Conservation (phyloP, 2,329 filamentous ascomycete species). For the Neonectria neomacrospora region DNA sequence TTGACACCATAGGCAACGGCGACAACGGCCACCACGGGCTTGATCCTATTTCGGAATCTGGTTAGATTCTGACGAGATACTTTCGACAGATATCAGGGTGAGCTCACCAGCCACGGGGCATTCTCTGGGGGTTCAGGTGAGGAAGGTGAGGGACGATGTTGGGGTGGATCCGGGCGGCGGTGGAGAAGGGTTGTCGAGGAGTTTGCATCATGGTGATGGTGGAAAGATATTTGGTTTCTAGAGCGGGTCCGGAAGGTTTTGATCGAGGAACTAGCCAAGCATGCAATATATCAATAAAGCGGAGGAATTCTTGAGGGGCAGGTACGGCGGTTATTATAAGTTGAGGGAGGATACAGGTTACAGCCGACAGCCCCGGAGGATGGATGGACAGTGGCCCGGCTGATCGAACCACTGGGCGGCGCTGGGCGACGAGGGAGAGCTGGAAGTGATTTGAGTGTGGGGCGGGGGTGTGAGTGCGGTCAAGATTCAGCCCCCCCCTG, state of each 20-base stretch:
- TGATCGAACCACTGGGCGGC: constrained; percentile 31
- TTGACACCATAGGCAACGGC: constrained; percentile 51
- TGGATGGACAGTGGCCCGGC: constrained; percentile 10
- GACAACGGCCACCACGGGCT: constrained; percentile 47
- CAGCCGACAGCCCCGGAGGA: constrained; percentile 21
- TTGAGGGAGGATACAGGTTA: constrained; percentile 1
- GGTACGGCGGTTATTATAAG: constrained; percentile 30
- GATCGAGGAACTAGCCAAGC: constrained; percentile 1
- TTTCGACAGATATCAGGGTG: background rate
- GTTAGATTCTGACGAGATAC: background rate
- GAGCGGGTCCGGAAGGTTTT: constrained; percentile 4
- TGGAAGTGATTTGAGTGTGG: background rate
- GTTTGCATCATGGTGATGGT: constrained; percentile 37
- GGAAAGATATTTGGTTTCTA: constrained; percentile 7
- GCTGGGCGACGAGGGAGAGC: constrained; percentile 13
- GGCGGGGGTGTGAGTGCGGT: constrained; percentile 22
- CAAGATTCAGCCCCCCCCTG: background rate
- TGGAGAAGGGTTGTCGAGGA: constrained; percentile 44
- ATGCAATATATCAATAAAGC: constrained; percentile 1
- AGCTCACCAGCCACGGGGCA: constrained; percentile 41
- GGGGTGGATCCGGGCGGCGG: constrained; percentile 43
- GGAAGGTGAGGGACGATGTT: constrained; percentile 45
- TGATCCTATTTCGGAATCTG: constrained; percentile 43
- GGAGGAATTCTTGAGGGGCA: background rate
- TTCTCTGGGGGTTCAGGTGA: constrained; percentile 40